phyloP scores from a whole-genome alignment of 2,329 filamentous ascomycete species.

The Cladosporium sp. region DNA sequence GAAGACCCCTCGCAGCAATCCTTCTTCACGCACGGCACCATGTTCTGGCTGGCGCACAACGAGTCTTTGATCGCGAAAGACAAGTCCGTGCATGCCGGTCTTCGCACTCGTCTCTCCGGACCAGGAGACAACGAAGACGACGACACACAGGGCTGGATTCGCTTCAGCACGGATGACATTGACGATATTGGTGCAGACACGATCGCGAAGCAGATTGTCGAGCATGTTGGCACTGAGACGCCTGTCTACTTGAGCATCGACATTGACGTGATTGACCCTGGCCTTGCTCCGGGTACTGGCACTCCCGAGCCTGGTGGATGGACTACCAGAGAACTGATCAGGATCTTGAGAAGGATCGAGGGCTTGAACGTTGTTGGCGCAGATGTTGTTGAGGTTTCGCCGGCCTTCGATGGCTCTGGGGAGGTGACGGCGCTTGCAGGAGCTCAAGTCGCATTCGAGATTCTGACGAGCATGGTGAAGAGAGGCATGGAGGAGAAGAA shows the following conservation, averaged over 20 bases:
- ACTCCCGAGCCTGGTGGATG: conserved; percentile 90
- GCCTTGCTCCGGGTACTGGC: conserved; percentile 70
- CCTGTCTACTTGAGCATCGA: conserved; percentile 82
- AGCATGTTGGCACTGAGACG: conserved; percentile 68
- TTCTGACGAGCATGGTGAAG: conserved; percentile 75
- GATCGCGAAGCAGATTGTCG: conserved; percentile 69
- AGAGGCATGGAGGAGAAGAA: conserved; percentile 48
- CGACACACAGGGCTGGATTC: conserved; percentile 70
- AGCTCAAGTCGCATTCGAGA: conserved; percentile 81
- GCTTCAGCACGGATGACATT: conserved; percentile 82
- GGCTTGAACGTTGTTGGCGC: conserved; percentile 82
- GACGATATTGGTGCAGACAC: conserved; percentile 76
- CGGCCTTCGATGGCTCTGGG: conserved; percentile 76
- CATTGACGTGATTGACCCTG: conserved; percentile 79
- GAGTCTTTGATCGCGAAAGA: conserved; percentile 77
- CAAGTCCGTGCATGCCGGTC: conserved; percentile 76
- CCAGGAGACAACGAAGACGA: conserved; percentile 72
- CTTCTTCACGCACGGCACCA: conserved; percentile 83
- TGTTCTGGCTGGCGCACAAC: conserved; percentile 85
- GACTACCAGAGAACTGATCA: conserved; percentile 84
- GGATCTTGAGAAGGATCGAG: conserved; percentile 79
- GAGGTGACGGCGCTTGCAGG: conserved; percentile 82
- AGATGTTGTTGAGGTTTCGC: conserved; percentile 86
- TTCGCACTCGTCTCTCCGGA: conserved; percentile 73
- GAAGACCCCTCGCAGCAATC: conserved; percentile 60